Conservation (phyloP, 164 flowering plant species). For the Saururus chinensis region DNA sequence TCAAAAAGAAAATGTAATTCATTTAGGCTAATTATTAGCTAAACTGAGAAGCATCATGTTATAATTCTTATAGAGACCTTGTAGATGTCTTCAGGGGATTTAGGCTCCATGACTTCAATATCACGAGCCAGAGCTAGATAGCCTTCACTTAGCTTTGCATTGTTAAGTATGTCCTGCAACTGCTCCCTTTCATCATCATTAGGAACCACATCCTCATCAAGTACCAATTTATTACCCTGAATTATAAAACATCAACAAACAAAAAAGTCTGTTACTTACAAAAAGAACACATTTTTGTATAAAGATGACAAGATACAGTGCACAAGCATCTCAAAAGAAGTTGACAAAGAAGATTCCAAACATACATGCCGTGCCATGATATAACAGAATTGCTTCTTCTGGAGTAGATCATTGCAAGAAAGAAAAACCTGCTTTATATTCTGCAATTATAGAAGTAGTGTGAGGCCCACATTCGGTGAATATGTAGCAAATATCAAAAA, state of each 20-base stretch:
- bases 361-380: conserved; percentile 93
- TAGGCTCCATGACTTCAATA: conserved; percentile 98
- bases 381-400: conserved; percentile 82
- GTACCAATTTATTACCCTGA: conserved; percentile 66
- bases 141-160: conserved; percentile 77
- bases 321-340: not conserved
- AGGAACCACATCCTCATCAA: conserved; percentile 61
- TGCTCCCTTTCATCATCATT: conserved; percentile 67
- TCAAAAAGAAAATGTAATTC: not conserved
- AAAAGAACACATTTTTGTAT: no score
- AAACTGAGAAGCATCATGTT: not conserved
- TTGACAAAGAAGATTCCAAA: conserved; percentile 4
- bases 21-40: not conserved
- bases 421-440: conserved; percentile 71
- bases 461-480: conserved; percentile 3
- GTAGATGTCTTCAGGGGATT: conserved; percentile 94
- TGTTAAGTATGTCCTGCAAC: conserved; percentile 72
- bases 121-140: conserved; percentile 96
- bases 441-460: conserved; percentile 30
- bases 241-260: not conserved
- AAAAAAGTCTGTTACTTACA: not conserved
- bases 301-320: not conserved
- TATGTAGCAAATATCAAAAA: conserved; percentile 1
- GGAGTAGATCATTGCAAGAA: conserved; percentile 45
- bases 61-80: conserved; percentile 39